These are phyloP conservation scores for Termitomyces sp. DNA, from an alignment of 1,284 basidiomycete genomes.

Conservation along the genomic window DNA sequence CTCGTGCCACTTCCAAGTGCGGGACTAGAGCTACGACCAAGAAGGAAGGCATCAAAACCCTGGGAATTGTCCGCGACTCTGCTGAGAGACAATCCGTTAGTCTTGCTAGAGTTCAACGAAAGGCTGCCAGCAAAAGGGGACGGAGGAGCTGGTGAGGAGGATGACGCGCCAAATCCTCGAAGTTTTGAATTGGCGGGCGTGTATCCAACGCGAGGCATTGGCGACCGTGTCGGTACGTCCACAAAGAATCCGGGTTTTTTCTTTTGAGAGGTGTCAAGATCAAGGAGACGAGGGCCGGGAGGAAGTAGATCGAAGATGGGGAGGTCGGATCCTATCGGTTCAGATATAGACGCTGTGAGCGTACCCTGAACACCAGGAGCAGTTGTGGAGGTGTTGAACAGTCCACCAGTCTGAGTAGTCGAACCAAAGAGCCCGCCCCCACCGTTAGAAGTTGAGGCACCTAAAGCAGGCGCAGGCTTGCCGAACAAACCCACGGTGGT, in stretches of 20 bases:
- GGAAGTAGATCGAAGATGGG: constrained; percentile 73
- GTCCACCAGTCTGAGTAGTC: constrained; percentile 25
- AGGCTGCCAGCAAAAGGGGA: constrained; percentile 32
- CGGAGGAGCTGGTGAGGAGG: constrained; percentile 23
- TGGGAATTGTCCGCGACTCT: constrained; percentile 34
- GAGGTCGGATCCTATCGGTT: constrained; percentile 84
- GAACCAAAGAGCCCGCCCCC: constrained; percentile 44
- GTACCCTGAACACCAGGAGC: constrained; percentile 44
- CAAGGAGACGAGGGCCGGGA: constrained; percentile 57
- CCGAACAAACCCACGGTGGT: constrained; percentile 44
- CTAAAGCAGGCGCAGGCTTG: constrained; percentile 32
- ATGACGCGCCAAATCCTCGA: constrained; percentile 59
- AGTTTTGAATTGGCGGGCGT: constrained; percentile 62
- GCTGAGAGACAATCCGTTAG: constrained; percentile 47
- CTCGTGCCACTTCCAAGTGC: constrained; percentile 64
- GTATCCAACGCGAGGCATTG: constrained; percentile 59
- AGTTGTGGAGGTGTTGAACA: constrained; percentile 37
- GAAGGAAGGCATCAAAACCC: constrained; percentile 40
- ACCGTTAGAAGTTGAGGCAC: constrained; percentile 35
- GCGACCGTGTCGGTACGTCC: constrained; percentile 63
- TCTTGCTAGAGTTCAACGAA: constrained; percentile 49
- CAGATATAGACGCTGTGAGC: constrained; percentile 81
- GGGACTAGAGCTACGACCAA: constrained; percentile 64
- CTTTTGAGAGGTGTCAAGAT: constrained; percentile 59
- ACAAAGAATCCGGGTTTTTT: constrained; percentile 70